Base-by-base conservation (phyloP, 371 early-diverging fungal species). In the Apophysomyces trapeziformis region DNA sequence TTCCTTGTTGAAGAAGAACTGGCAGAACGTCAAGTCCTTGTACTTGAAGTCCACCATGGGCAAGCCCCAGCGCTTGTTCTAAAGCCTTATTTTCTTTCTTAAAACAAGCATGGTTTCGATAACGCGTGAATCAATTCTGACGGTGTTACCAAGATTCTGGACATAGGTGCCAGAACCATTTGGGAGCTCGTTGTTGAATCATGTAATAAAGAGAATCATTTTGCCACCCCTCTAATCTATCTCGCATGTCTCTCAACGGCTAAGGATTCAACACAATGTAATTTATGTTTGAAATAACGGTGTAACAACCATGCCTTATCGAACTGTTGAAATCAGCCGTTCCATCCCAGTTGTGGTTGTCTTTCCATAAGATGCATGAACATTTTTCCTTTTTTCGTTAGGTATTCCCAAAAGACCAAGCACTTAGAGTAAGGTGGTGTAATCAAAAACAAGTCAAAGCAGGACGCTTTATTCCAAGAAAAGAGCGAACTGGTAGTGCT, bases 1-100 rank as follows among this genome's bases (percentile, higher is more conserved):
- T 66, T 97, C 98, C 56, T 87, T 98, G 69, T 88, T 98, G 71
- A 99, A 99, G 95, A 99, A 99, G 92, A 92, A 97, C 90, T 96
- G 97, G 96, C 97, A 99, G 88, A 99, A 98, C 95, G 94, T 99
- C 87, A 93, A 93, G 89, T 95, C 97, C 73, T 90, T 99, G 78
- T 95, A 90, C 94, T 89, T 99, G 88, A 99, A 99, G 95, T 90
- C 93, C 72, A 89, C 96, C 78, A 99, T 99, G 96, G 97, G 97
- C 86, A 92, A 93, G 85, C 96, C 95, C 71, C 85, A 89, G 75
- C 93, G 92, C 68, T 85, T 93, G 65, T 91, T 89, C 91, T 91
- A 90, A 87, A 59, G 3, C 13, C 41, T 41, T 8, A 2, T 26
- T 26, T 3, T 26, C 1, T 21, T 26, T 26, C 32, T 26, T 26